These are phyloP conservation scores for Monosporascus sp. DNA, from an alignment of 2,329 filamentous ascomycete genomes.

Conservation along the genomic window DNA sequence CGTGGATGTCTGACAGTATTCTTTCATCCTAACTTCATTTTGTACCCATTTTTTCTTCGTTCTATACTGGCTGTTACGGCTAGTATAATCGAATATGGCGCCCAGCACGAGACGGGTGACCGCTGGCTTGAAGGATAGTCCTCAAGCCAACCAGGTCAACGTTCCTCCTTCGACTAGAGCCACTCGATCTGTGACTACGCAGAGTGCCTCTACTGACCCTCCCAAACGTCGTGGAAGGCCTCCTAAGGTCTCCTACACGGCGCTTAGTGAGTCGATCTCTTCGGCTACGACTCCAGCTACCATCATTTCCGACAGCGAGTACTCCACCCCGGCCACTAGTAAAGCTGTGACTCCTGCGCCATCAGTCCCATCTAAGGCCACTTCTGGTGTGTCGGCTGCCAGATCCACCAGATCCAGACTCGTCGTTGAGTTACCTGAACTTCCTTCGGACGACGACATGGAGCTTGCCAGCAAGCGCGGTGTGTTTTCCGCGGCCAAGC, in stretches of 20 bases:
- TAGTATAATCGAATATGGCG: conserved; percentile 15
- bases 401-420: conserved; percentile 15
- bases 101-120: conserved; percentile 16
- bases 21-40: background rate
- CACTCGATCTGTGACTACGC: background rate
- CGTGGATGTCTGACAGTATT: background rate
- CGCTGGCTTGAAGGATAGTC: conserved; percentile 3
- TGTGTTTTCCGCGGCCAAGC: conserved; percentile 10
- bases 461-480: conserved; percentile 29
- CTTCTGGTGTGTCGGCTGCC: conserved; percentile 5
- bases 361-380: conserved; percentile 11
- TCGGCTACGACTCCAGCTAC: conserved; percentile 29
- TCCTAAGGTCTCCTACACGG: conserved; percentile 14
- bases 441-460: conserved; percentile 36
- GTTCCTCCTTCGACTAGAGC: background rate
- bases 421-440: conserved; percentile 30
- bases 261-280: conserved; percentile 27
- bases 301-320: conserved; percentile 30
- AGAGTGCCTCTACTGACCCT: background rate
- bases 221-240: conserved; percentile 26
- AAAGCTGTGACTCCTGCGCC: conserved; percentile 34
- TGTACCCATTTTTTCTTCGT: background rate
- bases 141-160: background rate
- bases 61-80: background rate
- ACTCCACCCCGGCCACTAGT: conserved; percentile 40